Percentiles rank a stretch among this genome's conserved stretches.
Conservation (phyloP, 2,329 filamentous ascomycete species). For the Colletotrichum chrysophilum region DNA sequence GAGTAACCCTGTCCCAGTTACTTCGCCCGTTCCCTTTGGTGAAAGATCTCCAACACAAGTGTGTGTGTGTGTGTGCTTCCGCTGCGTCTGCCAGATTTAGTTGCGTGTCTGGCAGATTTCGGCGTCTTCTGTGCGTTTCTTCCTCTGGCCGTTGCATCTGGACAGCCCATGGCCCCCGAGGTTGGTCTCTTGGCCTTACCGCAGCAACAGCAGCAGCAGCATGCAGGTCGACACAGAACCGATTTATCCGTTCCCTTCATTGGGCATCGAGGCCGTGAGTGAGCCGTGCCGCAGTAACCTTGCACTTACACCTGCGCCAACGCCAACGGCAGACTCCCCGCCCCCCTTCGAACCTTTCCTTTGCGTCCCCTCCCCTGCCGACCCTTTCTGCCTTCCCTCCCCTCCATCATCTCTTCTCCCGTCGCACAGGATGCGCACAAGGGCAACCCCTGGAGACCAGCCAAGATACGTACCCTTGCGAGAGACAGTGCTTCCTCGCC, state of each 20-base stretch:
- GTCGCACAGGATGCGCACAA: not conserved
- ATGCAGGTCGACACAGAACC: not conserved
- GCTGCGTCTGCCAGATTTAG: not conserved
- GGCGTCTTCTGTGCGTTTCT: not conserved
- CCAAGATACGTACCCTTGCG: not conserved
- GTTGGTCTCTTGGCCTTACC: not conserved
- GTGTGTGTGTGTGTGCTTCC: not conserved
- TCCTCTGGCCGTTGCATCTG: not conserved
- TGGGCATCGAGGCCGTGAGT: not conserved
- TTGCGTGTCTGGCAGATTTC: not conserved
- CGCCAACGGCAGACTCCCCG: not conserved
- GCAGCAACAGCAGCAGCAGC: not conserved
- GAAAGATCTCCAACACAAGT: not conserved
- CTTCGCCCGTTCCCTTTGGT: not conserved
- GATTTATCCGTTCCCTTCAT: not conserved
- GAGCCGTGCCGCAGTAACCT: not conserved
- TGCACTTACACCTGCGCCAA: not conserved
- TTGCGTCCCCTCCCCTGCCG: not conserved
- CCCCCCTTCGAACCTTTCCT: not conserved
- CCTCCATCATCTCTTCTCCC: slow-evolving; percentile 15
- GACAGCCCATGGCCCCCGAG: not conserved
- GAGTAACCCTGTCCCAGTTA: not conserved
- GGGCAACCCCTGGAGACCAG: not conserved
- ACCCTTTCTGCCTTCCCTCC: not conserved
- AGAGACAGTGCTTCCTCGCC: not conserved